Evolutionary conservation across 306 rosid genomes (phyloP).

Genomic region (Rubus idaeus): DNA sequence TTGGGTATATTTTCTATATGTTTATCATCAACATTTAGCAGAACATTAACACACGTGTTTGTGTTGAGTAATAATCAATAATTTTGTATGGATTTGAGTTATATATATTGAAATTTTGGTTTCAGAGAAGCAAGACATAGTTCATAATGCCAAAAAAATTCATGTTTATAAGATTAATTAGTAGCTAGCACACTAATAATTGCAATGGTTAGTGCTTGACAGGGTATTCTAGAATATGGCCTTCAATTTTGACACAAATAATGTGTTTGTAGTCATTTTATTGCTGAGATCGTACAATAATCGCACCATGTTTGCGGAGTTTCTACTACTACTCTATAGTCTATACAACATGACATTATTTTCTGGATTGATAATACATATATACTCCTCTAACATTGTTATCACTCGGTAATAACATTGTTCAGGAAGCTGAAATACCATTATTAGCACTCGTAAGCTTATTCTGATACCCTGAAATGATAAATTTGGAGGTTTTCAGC

Average conservation of each 20-base stretch:
- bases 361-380: background rate
- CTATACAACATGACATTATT: background rate
- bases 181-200: background rate
- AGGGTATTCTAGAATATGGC: background rate
- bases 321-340: background rate
- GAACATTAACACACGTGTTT: too few species aligned
- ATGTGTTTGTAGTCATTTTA: background rate
- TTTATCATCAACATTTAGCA: too few species aligned
- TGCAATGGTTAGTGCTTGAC: background rate
- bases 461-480: constrained; percentile 40
- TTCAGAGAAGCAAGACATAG: background rate
- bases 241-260: background rate
- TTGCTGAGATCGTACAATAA: background rate
- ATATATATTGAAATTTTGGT: background rate
- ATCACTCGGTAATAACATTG: background rate
- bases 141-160: background rate
- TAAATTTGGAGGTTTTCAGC: constrained; percentile 60
- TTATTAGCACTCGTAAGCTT: background rate
- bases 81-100: background rate
- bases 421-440: constrained; percentile 1
- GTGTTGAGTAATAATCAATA: background rate
- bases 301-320: background rate
- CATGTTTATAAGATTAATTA: background rate
- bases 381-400: background rate
- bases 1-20: too few species aligned